Evolutionary conservation across 352 stramenopile species (phyloP).

Genomic region (Thalassiosira livingstoniorum): DNA sequence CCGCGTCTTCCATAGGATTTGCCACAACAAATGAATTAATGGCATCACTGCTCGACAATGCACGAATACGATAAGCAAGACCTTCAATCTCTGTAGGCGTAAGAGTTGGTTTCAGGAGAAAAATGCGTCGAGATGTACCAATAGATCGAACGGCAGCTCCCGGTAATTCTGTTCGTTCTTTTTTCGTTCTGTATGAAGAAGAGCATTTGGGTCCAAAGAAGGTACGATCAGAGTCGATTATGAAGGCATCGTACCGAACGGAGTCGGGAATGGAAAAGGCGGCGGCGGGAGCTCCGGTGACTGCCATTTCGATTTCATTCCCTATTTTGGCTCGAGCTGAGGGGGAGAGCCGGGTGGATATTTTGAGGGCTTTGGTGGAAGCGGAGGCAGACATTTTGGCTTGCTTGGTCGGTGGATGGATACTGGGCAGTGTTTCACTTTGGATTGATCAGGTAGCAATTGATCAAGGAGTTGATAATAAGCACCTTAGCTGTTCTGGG

Average conservation of each 20-base stretch:
- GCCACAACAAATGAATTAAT: constrained; percentile 77
- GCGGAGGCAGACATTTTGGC: not conserved
- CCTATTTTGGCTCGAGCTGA: constrained; percentile 23
- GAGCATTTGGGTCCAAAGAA: no score
- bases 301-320: constrained; percentile 41
- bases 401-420: no score
- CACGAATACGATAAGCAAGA: constrained; percentile 71
- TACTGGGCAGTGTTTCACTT: no score
- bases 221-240: constrained; percentile 1
- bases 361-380: constrained; percentile 25
- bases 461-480: no score
- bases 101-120: constrained; percentile 69
- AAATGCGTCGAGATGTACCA: constrained; percentile 71
- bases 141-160: constrained; percentile 67
- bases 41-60: constrained; percentile 65
- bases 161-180: constrained; percentile 11
- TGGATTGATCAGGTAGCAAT: no score
- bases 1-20: constrained; percentile 61
- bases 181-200: not conserved
- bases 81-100: constrained; percentile 70
- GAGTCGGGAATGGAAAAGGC: constrained; percentile 47
- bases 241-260: constrained; percentile 28
- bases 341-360: constrained; percentile 28
- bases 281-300: constrained; percentile 22
- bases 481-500: no score